These are phyloP conservation scores for Aquilaria sinensis DNA, from an alignment of 345 rosid genomes.

Conservation along the genomic window DNA sequence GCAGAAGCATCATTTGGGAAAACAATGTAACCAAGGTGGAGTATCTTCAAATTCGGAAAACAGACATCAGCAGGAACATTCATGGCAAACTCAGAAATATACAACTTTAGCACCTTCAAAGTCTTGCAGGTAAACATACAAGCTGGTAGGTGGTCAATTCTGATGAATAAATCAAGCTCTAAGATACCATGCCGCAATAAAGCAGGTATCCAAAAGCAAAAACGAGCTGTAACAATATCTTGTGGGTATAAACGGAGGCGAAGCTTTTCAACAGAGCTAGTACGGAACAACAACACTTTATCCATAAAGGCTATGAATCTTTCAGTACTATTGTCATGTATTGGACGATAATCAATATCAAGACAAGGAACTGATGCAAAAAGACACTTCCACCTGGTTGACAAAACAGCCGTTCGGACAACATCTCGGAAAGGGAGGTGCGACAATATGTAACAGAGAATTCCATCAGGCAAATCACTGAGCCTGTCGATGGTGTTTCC, in stretches of 20 bases:
- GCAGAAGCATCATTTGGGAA: background rate
- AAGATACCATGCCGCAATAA: background rate
- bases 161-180: background rate
- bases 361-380: background rate
- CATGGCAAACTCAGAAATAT: background rate
- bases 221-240: background rate
- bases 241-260: background rate
- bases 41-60: background rate
- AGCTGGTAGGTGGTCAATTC: background rate
- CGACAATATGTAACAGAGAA: background rate
- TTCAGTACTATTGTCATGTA: no score
- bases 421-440: background rate
- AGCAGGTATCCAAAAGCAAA: constrained; percentile 1
- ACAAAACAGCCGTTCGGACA: background rate
- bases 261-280: background rate
- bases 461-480: background rate
- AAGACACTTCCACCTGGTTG: background rate
- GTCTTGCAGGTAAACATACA: background rate
- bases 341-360: background rate
- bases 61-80: constrained; percentile 1
- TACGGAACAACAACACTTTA: background rate
- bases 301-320: constrained; percentile 1
- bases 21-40: background rate
- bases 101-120: background rate
- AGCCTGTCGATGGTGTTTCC: background rate